phyloP scores from a whole-genome alignment of 1,139 yeast species.

The Sugiyamaella paludigena region DNA sequence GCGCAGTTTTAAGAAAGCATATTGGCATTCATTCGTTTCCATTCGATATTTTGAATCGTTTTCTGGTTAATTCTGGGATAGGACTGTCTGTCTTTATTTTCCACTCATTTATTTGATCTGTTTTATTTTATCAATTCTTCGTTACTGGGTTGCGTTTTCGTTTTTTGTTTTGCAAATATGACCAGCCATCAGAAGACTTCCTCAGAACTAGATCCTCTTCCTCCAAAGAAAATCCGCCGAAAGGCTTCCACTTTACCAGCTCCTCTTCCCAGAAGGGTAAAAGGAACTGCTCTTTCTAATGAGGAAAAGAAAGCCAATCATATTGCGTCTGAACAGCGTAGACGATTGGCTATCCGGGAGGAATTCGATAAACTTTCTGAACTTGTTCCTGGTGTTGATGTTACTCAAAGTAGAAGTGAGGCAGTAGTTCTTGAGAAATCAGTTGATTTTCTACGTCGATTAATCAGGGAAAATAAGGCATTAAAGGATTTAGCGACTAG shows the following conservation, averaged over 20 bases:
- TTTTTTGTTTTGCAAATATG: too few species aligned
- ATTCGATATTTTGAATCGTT: too few species aligned
- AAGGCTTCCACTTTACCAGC: slow-evolving; percentile 20
- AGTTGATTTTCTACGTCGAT: slow-evolving; percentile 33
- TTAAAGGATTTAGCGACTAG: slow-evolving; percentile 31
- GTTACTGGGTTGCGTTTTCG: too few species aligned
- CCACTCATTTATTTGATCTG: too few species aligned
- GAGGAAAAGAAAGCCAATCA: slow-evolving; percentile 43
- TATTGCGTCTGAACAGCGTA: slow-evolving; percentile 50
- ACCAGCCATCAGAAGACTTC: too few species aligned
- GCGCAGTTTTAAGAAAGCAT: too few species aligned
- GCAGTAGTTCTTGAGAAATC: slow-evolving; percentile 40
- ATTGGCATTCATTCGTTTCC: too few species aligned
- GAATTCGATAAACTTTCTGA: slow-evolving; percentile 45
- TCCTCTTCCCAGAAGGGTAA: slow-evolving; percentile 24
- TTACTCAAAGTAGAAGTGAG: slow-evolving; percentile 41
- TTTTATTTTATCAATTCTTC: too few species aligned
- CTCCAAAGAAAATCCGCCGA: slow-evolving; percentile 22
- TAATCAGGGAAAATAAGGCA: slow-evolving; percentile 34
- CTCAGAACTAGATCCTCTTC: slow-evolving; percentile 14
- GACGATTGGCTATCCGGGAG: slow-evolving; percentile 48
- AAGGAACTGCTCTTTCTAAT: slow-evolving; percentile 31
- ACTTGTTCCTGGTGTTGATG: slow-evolving; percentile 43
- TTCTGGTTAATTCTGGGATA: too few species aligned
- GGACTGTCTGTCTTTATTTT: too few species aligned